Base-by-base conservation (phyloP, 306 rosid genomes). In the Cicer arietinum region DNA sequence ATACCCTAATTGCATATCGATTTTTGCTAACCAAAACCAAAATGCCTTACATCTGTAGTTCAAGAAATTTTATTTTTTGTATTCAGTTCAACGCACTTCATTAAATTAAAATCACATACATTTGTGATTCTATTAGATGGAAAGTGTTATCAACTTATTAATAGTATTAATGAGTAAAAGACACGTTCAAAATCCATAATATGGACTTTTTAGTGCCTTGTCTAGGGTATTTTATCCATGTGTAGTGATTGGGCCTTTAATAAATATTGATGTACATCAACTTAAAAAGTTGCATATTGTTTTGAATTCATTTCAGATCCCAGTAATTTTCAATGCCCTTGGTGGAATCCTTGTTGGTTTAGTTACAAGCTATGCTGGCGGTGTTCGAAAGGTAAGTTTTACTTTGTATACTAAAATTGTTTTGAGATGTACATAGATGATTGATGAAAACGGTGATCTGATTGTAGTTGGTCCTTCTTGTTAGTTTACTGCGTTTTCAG, bases 341-440 rank as follows among this genome's bases (percentile, higher is more conserved):
- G 99, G 99, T 74, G 99, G 99, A 86, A 94, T 94, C 74, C 97
- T 94, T 66, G 97, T 94, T 73, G 99, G 97, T 70, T 80, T 94
- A 69, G 88, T 94, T 71, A 94, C 99, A 70, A 90, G 88, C 74
- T 56, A 87, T 65, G 98, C 97, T 20, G 99, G 99, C 1, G 99
- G 99, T 18, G 99, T 94, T 88, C 84, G 96, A 80, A 94, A 91
- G 99, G 99, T 76, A 85, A 86, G 87, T 88, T 70, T 42, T 53
- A 73, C 71, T 43, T 68, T 40, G 43, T 74, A 64, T 65, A 14
- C 50, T 72, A 62, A 44, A 58, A 47, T 56, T 51, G 22, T 76
- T 84, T 68, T 41, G 6, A 35, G 5, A 16, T 54, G 67, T 46
- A 56, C 48, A 65, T 64, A 40, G 7, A 77, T 57, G 30, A 66